Evolutionary conservation across 352 stramenopile species (phyloP), one percentile per base, ranked within the genome.

Genomic region (Pythium vanterpoolii): DNA sequence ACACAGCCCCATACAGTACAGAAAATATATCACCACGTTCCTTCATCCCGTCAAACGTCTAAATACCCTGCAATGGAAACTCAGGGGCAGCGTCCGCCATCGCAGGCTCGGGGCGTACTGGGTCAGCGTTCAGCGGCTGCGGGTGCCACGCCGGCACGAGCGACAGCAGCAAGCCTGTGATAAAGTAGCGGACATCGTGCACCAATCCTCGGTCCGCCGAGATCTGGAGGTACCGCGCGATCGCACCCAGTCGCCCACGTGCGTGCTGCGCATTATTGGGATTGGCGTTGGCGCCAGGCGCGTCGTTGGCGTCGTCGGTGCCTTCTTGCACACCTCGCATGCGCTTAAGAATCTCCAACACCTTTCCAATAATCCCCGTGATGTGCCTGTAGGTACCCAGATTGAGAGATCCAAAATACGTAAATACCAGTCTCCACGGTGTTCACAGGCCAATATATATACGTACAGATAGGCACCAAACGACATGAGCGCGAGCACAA

Each of bases 131-230:
- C 19, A 86, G 72, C 10, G 74, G 65, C 62, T 90, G 77, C 27
- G 83, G 81, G 55, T 89, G 82, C 86, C 86, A 95, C 31, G 83
- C 81, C 3, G 86, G 86, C 14, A 92, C 79, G 14, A 95, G 68
- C 31, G 83, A 93, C 16, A 93, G 59, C 40, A 95, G 23, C 21
- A 95, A 64, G 4, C 79, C 83, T n/a, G 76, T 70, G 54, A 90
- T 36, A 59, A 95, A 95, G 56, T 83, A 90, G 59, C 87, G 86
- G 28, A 95, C 55, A 56, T 95, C 86, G 26, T 90, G 78, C 1
- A 83, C 48, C 19, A 91, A 64, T 7, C 86, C 86, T 13, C 76
- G 77, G 58, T 95, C 83, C 8, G 79, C 66, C 2, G 85, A 85
- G 43, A 95, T 91, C 16, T 76, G 83, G 30, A 95, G 48, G 31